Conservation (phyloP, 805 yeast species). For the Priceomyces haplophilus region DNA sequence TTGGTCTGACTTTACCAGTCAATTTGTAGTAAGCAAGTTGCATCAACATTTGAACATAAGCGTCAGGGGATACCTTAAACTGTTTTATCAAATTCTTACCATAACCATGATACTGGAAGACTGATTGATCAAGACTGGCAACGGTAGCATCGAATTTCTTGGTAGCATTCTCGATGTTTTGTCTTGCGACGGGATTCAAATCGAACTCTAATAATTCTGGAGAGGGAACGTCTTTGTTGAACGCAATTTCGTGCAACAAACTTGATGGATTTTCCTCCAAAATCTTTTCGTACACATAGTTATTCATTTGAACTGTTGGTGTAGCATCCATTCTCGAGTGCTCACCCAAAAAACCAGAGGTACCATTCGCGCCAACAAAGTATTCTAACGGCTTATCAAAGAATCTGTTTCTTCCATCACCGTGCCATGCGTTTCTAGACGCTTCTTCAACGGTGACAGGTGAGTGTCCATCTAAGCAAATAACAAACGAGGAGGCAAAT, state of each 20-base stretch:
- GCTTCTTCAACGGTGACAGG: slow-evolving; percentile 83
- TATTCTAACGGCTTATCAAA: slow-evolving; percentile 91
- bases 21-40: slow-evolving; percentile 88
- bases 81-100: slow-evolving; percentile 85
- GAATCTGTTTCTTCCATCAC: slow-evolving; percentile 87
- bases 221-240: slow-evolving; percentile 8
- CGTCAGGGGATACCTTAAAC: slow-evolving; percentile 89
- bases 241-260: slow-evolving; percentile 26
- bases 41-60: slow-evolving; percentile 83
- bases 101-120: slow-evolving; percentile 76
- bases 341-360: slow-evolving; percentile 92
- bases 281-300: slow-evolving; percentile 61
- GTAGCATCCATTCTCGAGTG: slow-evolving; percentile 99
- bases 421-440: slow-evolving; percentile 88
- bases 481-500: slow-evolving; percentile 72
- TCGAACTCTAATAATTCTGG: slow-evolving; percentile 49
- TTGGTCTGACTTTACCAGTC: slow-evolving; percentile 78
- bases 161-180: slow-evolving; percentile 55
- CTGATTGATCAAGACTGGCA: slow-evolving; percentile 66
- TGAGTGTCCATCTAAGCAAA: slow-evolving; percentile 69
- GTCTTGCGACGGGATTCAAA: slow-evolving; percentile 48
- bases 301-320: slow-evolving; percentile 86
- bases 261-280: slow-evolving; percentile 41
- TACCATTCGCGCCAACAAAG: slow-evolving; percentile 75
- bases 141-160: slow-evolving; percentile 55